These are phyloP conservation scores for Pseudotsuga menziesii DNA, from an alignment of 75 land plant genomes.

Conservation along the genomic window DNA sequence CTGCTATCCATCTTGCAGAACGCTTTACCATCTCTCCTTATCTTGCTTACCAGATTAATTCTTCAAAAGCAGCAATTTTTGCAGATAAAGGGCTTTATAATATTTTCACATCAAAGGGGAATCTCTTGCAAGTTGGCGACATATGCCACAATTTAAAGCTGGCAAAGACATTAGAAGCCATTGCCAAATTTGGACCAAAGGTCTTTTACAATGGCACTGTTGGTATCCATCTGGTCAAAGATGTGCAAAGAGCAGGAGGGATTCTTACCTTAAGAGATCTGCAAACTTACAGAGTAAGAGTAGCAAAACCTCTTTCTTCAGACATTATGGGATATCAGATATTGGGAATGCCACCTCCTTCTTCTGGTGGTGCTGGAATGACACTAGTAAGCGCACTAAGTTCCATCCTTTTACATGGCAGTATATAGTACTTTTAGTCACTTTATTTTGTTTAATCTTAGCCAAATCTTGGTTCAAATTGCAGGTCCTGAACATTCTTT, in stretches of 20 bases:
- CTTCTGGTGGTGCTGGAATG: conserved; percentile 71
- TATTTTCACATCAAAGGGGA: conserved; percentile 54
- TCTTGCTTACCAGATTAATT: conserved; percentile 40
- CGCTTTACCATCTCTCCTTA: conserved; percentile 74
- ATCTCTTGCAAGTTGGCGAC: conserved; percentile 47
- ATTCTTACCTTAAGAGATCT: conserved; percentile 61
- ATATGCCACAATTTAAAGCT: conserved; percentile 35
- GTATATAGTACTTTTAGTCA: neutral
- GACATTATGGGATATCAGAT: conserved; percentile 55
- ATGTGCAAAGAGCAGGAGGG: conserved; percentile 60
- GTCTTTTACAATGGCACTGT: conserved; percentile 70
- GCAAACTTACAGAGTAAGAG: conserved; percentile 41
- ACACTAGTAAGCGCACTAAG: conserved; percentile 40
- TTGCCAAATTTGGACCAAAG: conserved; percentile 45
- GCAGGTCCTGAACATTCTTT: conserved; percentile 75
- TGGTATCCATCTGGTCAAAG: conserved; percentile 46
- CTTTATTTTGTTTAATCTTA: neutral
- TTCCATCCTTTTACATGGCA: neutral
- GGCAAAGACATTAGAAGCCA: conserved; percentile 41
- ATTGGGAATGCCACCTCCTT: conserved; percentile 83
- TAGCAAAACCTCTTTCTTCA: conserved; percentile 35
- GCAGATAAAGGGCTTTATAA: conserved; percentile 45
- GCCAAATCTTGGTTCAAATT: neutral
- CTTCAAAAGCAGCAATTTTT: conserved; percentile 30
- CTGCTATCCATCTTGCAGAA: conserved; percentile 56